Base-by-base conservation (phyloP, 2,329 filamentous ascomycete genomes). In the Fusarium domesticum region DNA sequence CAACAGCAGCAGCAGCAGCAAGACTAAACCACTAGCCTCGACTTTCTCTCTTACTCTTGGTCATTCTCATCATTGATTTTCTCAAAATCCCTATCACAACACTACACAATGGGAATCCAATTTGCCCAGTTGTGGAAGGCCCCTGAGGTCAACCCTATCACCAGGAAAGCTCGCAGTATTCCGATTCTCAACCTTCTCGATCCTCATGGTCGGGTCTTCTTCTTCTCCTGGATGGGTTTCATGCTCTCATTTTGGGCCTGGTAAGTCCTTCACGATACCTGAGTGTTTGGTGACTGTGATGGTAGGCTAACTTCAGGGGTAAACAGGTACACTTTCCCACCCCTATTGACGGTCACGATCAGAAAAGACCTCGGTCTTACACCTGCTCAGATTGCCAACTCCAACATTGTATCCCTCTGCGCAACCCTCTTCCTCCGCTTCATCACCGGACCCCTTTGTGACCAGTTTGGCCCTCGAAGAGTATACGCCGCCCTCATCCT, bases 191-290 rank as follows among this genome's bases (percentile, higher is more conserved):
- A 95, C 64, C 80, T 85, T 0, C 63, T 91, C 58, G 78, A 95
- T 64, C 72, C 83, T 57, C 90, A 96, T 72, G 90, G 89, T 30
- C 79, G 89, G 6, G 89, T 93, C 0, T 95, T 95, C 68, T 89
- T 91, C 73, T 95, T 95, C 70, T 87, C 86, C 2, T 93, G 87
- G 83, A 77, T 90, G 37, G 87, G 87, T 2, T 93, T 93, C 67
- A 83, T 93, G 77, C 79, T 92, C 41, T 85, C 87, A 6, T 96
- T 95, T 69, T 88, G 89, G 77, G 90, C 88, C 10, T 96, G 87
- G 87, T 68, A 45, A 48, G 63, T 56, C 19, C 2, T 25, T 18
- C 46, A 25, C 16, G 25, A 6, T 19, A 7, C 18, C 4, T 39
- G 30, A 6, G 20, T 32, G 19, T 23, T 15, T 12, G 6, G 14